phyloP scores from a whole-genome alignment of 139 green algal genomes.

The Pycnococcus provasolii region DNA sequence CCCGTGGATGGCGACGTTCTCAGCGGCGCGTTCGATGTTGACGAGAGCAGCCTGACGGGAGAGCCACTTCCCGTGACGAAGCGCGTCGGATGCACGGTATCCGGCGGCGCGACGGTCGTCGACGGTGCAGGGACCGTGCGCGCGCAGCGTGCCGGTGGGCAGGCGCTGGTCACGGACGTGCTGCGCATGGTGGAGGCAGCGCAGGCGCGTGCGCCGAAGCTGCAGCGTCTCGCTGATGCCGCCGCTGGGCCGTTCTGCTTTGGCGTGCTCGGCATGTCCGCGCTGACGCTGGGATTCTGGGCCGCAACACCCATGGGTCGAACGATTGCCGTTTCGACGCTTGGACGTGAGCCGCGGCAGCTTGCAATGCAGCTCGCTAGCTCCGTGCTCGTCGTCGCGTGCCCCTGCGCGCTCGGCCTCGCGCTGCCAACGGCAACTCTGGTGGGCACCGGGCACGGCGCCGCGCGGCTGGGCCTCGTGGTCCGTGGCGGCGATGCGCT shows the following conservation, averaged over 20 bases:
- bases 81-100: conserved; percentile 42
- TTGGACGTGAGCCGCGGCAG: conserved; percentile 38
- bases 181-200: conserved; percentile 31
- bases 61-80: conserved; percentile 50
- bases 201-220: conserved; percentile 64
- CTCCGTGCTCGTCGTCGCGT: conserved; percentile 90
- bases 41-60: conserved; percentile 81
- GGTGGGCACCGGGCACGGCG: conserved; percentile 65
- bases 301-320: not conserved
- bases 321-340: not conserved
- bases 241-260: conserved; percentile 85
- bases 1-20: conserved; percentile 78
- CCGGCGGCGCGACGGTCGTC: conserved; percentile 57
- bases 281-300: conserved; percentile 81
- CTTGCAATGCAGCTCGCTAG: conserved; percentile 70
- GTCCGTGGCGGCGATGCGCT: conserved; percentile 76
- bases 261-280: conserved; percentile 69
- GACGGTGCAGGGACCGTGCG: conserved; percentile 56
- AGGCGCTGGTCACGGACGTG: conserved; percentile 55
- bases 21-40: conserved; percentile 46
- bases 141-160: conserved; percentile 50
- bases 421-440: conserved; percentile 89
- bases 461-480: conserved; percentile 61
- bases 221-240: conserved; percentile 80
- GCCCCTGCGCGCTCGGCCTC: conserved; percentile 90